A percentile compares a stretch with the other conserved stretches of the same genome.
Evolutionary conservation across 192 early-diverging fungal species (phyloP).

Genomic region (Chytriomyces sp.): DNA sequence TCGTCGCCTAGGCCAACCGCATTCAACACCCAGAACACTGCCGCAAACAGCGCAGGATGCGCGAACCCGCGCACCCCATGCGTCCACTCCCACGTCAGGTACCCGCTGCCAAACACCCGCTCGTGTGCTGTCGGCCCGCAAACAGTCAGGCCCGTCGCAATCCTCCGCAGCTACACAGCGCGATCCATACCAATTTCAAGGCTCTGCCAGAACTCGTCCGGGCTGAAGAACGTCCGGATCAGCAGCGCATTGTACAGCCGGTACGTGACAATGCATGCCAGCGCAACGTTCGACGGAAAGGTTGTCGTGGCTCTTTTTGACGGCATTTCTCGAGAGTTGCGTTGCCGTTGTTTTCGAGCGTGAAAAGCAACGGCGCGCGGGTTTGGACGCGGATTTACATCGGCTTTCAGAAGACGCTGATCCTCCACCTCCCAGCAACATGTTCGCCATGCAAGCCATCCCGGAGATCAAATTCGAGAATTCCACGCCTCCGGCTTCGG

Average conservation of each 20-base stretch:
- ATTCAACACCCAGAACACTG: conserved; percentile 65
- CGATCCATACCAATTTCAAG: conserved; percentile 75
- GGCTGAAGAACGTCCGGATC: conserved; percentile 80
- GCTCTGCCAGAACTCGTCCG: conserved; percentile 98
- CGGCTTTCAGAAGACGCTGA: not conserved
- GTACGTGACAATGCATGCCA: conserved; percentile 52
- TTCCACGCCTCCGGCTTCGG: not conserved
- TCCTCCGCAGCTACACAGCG: too few species aligned
- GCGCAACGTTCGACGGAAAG: conserved; percentile 20
- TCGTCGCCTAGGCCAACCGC: conserved; percentile 65
- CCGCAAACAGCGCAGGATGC: conserved; percentile 86
- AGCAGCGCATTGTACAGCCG: conserved; percentile 63
- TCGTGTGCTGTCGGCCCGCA: conserved; percentile 57
- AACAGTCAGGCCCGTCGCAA: too few species aligned
- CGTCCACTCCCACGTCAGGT: conserved; percentile 94
- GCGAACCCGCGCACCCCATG: conserved; percentile 76
- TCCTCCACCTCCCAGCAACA: not conserved
- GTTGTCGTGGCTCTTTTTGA: not conserved
- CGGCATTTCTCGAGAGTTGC: not conserved
- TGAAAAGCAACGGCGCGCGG: too few species aligned
- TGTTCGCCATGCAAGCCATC: conserved; percentile 2
- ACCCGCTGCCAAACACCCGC: conserved; percentile 86
- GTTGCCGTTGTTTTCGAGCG: too few species aligned
- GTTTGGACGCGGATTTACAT: not conserved
- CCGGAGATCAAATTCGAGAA: conserved; percentile 12